Conservation (phyloP, 768 basidiomycete species). For the Tylopilus rubrobrunneus region DNA sequence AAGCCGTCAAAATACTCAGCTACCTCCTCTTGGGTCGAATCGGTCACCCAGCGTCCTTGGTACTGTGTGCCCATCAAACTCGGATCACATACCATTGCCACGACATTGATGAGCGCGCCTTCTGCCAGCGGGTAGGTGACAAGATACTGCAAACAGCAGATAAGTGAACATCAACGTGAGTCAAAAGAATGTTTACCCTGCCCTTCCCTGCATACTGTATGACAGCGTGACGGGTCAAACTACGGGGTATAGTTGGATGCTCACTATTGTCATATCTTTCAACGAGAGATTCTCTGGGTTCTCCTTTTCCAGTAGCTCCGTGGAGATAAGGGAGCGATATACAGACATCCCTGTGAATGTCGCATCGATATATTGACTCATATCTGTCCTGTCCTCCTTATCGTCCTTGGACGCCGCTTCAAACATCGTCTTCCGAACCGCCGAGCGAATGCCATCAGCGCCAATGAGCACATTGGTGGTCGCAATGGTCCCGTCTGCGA, state of each 20-base stretch:
- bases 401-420: slow-evolving; percentile 10
- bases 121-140: slow-evolving; percentile 36
- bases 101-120: slow-evolving; percentile 34
- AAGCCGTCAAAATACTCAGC: slow-evolving; percentile 28
- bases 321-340: slow-evolving; percentile 38
- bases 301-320: slow-evolving; percentile 25
- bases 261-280: slow-evolving; percentile 17
- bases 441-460: slow-evolving; percentile 41
- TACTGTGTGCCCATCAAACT: slow-evolving; percentile 28
- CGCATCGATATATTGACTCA: slow-evolving; percentile 23
- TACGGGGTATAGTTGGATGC: neutral
- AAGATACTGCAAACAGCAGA: slow-evolving; percentile 29
- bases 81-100: slow-evolving; percentile 28
- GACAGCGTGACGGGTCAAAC: slow-evolving; percentile 1
- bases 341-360: slow-evolving; percentile 39
- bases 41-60: slow-evolving; percentile 21
- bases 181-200: neutral
- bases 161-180: neutral
- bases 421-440: slow-evolving; percentile 24
- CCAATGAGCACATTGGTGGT: slow-evolving; percentile 43
- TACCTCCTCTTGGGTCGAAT: slow-evolving; percentile 27
- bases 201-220: slow-evolving; percentile 13
- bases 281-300: slow-evolving; percentile 24
- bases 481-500: slow-evolving; percentile 15
- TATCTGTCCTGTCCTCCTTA: neutral